These are phyloP conservation scores for Ophiocordyceps camponoti-leonardi DNA, from an alignment of 2,329 filamentous ascomycete genomes.

Conservation along the genomic window DNA sequence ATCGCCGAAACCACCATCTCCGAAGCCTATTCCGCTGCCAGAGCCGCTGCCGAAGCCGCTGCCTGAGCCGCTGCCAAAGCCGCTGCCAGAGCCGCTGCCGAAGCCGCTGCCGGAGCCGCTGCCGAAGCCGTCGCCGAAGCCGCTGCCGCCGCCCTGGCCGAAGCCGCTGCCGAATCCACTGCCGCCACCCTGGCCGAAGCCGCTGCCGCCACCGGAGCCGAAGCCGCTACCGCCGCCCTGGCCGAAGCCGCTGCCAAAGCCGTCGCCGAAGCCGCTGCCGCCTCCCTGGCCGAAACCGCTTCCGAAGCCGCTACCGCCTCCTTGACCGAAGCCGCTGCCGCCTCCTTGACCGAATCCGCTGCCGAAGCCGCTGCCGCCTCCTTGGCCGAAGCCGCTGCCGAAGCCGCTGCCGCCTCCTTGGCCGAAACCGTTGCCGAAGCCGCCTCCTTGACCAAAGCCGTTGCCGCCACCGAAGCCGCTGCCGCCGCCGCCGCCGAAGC, in stretches of 20 bases:
- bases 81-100: no score
- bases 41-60: no score
- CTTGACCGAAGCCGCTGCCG: neutral
- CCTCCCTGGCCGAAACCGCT: neutral
- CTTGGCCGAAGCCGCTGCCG: neutral
- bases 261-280: neutral
- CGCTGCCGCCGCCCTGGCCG: no score
- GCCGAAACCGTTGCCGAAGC: neutral
- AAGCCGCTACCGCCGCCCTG: neutral
- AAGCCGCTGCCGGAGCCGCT: no score
- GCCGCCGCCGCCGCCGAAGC: neutral
- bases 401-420: neutral
- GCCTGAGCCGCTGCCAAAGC: no score
- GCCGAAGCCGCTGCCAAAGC: neutral
- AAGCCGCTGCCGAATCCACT: neutral
- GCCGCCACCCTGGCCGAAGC: neutral
- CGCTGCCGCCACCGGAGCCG: neutral
- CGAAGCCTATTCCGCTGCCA: no score
- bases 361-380: neutral
- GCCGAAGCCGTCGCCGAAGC: no score
- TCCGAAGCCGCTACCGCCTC: neutral
- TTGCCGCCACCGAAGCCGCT: neutral
- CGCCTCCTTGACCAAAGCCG: neutral
- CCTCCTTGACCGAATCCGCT: neutral
- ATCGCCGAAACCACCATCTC: no score